Base-by-base conservation (phyloP, 805 yeast species). In the Priceomyces haplophilus region DNA sequence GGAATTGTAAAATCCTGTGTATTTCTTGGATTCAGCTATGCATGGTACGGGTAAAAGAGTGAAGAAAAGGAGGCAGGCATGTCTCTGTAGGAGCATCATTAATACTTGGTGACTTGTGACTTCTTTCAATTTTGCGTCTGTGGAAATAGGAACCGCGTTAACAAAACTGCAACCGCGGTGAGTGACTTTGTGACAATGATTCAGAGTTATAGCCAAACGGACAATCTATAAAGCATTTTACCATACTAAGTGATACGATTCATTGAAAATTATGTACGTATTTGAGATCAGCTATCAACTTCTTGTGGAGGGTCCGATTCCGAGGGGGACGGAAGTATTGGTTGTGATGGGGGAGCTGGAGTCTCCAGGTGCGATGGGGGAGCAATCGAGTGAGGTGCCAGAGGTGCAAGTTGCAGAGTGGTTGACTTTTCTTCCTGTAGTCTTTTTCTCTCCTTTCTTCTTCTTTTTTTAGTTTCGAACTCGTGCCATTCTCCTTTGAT, bases 401-500 rank as follows among this genome's bases (percentile, higher is more conserved):
- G 13, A 17, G 40, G 24, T 10, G 27, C 31, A 19, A 16, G 16
- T 25, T 17, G 31, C 11, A 15, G 39, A 13, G 35, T 36, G 31
- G 20, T 36, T 36, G 37, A 30, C 35, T 55, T 58, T 37, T 52
- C 64, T 23, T 67, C 73, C 44, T 65, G 69, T 20, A 62, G 34
- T 43, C 70, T 50, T 46, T 69, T 68, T 24, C 75, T 54, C 49
- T 72, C 78, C 46, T 69, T 68, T 45, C 83, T 67, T 48, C 87
- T 71, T 53, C 85, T 77, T 65, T 81, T 83, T 62, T 91, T 89
- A 2, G 96, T 93, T 56, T 91, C 99, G 61, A 85, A 91, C 58
- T 91, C 99, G 59, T 91, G 99, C 93, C 97, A 91, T 61, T 95
- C 98, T 3, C 93, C 95, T 42, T 72, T 69, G 21, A 82, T 62